These are phyloP conservation scores for Tilletia setariae DNA, from an alignment of 1,284 basidiomycete species.

Conservation along the genomic window DNA sequence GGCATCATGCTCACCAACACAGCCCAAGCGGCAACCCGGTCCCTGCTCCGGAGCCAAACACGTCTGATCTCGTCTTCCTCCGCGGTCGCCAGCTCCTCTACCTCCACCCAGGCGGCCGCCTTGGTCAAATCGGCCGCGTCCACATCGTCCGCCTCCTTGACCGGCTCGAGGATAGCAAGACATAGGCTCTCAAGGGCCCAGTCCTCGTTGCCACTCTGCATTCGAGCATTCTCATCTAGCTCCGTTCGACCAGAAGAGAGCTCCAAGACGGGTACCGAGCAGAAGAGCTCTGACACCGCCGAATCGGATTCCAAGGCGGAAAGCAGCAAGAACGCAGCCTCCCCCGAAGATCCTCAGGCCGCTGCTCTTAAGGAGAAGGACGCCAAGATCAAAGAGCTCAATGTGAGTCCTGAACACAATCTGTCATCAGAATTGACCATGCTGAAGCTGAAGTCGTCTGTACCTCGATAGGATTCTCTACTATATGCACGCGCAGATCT, in stretches of 20 bases:
- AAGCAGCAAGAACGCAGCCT: not conserved
- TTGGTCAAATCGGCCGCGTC: too few relatives aligned
- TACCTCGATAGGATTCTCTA: conserved; percentile 35
- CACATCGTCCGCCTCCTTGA: not conserved
- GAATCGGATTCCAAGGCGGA: not conserved
- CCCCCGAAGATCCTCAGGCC: not conserved
- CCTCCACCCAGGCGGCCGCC: too few relatives aligned
- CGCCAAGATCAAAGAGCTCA: conserved; percentile 50
- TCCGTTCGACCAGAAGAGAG: not conserved
- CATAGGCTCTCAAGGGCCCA: not conserved
- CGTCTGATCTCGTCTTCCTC: too few relatives aligned
- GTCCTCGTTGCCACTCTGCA: not conserved
- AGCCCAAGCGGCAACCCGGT: too few relatives aligned
- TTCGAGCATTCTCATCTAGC: conserved; percentile 1
- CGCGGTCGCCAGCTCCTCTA: too few relatives aligned
- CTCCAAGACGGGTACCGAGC: not conserved
- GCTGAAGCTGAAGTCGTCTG: not conserved
- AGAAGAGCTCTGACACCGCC: not conserved
- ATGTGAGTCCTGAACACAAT: conserved; percentile 19
- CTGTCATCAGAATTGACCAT: not conserved
- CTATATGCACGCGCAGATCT: conserved; percentile 71
- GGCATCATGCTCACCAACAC: too few relatives aligned
- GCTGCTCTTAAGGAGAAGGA: conserved; percentile 48
- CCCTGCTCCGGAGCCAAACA: too few relatives aligned
- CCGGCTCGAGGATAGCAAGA: not conserved